phyloP scores from a whole-genome alignment of 768 basidiomycete species.

The Russula foetens region DNA sequence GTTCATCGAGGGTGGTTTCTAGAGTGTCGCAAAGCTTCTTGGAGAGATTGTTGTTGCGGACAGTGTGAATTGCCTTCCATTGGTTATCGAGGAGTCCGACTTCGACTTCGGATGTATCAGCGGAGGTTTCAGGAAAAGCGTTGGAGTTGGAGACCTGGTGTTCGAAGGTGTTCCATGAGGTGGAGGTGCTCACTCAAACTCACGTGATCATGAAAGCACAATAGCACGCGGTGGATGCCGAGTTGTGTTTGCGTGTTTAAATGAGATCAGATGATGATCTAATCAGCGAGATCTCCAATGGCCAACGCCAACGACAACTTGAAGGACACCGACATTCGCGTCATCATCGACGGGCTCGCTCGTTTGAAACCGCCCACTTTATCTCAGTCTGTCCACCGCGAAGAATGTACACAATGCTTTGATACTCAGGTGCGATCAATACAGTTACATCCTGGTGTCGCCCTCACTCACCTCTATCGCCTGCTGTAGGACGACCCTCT shows the following conservation, averaged over 20 bases:
- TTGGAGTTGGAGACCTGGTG: too few species aligned
- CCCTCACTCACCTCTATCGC: not conserved
- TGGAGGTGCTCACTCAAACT: too few species aligned
- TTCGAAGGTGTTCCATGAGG: too few species aligned
- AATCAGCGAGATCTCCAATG: slow-evolving; percentile 2
- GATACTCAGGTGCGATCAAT: slow-evolving; percentile 64
- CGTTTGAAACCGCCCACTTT: slow-evolving; percentile 48
- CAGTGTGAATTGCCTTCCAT: too few species aligned
- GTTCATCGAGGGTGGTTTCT: too few species aligned
- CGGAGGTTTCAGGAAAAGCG: too few species aligned
- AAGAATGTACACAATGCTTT: slow-evolving; percentile 97
- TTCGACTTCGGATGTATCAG: too few species aligned
- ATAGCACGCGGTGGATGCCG: slow-evolving; percentile 6
- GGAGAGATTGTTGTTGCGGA: too few species aligned
- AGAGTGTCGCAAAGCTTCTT: too few species aligned
- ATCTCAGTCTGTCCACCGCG: slow-evolving; percentile 71
- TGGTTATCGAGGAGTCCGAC: too few species aligned
- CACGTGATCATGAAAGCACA: too few species aligned
- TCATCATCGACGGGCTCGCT: slow-evolving; percentile 35
- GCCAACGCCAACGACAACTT: slow-evolving; percentile 30
- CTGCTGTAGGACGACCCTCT: slow-evolving; percentile 50
- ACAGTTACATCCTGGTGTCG: not conserved
- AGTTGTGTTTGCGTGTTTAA: not conserved
- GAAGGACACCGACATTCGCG: slow-evolving; percentile 23
- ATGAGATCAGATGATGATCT: slow-evolving; percentile 1